phyloP scores from a whole-genome alignment of 257 asterid species.

The Jacaranda mimosifolia region DNA sequence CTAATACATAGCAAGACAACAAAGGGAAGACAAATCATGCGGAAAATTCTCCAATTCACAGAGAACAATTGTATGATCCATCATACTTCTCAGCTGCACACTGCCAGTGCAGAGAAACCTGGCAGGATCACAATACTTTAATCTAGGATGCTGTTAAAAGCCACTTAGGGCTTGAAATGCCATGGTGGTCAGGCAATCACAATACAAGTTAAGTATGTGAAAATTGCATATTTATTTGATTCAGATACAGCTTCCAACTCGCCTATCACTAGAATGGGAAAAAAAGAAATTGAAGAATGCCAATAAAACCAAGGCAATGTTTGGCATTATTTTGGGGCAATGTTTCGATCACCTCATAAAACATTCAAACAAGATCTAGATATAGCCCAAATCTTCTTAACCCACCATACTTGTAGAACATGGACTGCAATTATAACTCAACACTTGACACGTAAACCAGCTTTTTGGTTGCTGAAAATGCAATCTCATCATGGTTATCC shows the following conservation, averaged over 20 bases:
- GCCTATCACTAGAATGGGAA: background rate
- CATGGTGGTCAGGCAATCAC: conserved; percentile 44
- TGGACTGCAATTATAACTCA: background rate
- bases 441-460: background rate
- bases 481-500: background rate
- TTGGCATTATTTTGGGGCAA: no score
- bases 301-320: background rate
- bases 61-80: conserved; percentile 65
- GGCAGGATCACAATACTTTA: conserved; percentile 75
- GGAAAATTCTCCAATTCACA: conserved; percentile 19
- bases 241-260: conserved; percentile 67
- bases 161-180: conserved; percentile 58
- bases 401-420: background rate
- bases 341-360: no score
- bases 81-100: conserved; percentile 99
- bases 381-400: background rate
- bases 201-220: conserved; percentile 46
- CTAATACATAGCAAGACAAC: background rate
- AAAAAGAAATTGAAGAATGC: background rate
- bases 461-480: background rate
- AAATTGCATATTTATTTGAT: conserved; percentile 14
- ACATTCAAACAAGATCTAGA: no score
- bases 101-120: conserved; percentile 99
- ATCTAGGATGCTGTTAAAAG: conserved; percentile 77
- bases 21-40: conserved; percentile 18